phyloP scores from a whole-genome alignment of 75 land plant genomes.

The Selaginella moellendorffii region DNA sequence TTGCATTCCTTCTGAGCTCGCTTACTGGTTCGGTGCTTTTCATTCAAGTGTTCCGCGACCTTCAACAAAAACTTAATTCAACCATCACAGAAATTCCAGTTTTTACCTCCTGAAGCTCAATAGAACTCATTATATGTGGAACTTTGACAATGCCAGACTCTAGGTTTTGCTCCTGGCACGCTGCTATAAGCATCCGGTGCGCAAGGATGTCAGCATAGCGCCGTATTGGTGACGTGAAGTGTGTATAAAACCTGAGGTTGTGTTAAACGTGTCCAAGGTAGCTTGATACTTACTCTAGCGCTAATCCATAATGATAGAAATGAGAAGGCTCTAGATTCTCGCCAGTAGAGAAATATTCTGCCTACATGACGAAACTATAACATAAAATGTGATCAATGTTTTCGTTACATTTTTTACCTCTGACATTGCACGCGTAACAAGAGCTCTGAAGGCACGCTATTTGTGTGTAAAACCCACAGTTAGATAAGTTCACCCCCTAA shows the following conservation, averaged over 20 bases:
- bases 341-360: conserved; percentile 20
- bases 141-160: background rate
- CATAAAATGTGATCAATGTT: background rate
- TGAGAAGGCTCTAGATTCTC: conserved; percentile 13
- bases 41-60: conserved; percentile 20
- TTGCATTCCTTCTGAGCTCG: conserved; percentile 18
- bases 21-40: conserved; percentile 16
- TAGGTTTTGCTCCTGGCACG: conserved; percentile 2
- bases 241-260: background rate
- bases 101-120: conserved; percentile 11
- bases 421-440: conserved; percentile 21
- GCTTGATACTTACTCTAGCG: conserved; percentile 12
- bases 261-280: background rate
- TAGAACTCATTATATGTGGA: conserved; percentile 2
- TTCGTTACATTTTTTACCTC: conserved; percentile 9
- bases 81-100: background rate
- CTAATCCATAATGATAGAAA: conserved; percentile 19
- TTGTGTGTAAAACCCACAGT: background rate
- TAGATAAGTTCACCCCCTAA: background rate
- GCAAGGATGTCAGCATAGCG: conserved; percentile 12
- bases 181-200: conserved; percentile 21
- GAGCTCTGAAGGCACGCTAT: conserved; percentile 17
- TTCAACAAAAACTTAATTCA: conserved; percentile 4
- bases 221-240: background rate
- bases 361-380: conserved; percentile 1